Percentiles rank a stretch among this genome's conserved stretches.
These are phyloP conservation scores for Dentiscutata heterogama DNA, from an alignment of 371 early-diverging fungal genomes.

Conservation along the genomic window DNA sequence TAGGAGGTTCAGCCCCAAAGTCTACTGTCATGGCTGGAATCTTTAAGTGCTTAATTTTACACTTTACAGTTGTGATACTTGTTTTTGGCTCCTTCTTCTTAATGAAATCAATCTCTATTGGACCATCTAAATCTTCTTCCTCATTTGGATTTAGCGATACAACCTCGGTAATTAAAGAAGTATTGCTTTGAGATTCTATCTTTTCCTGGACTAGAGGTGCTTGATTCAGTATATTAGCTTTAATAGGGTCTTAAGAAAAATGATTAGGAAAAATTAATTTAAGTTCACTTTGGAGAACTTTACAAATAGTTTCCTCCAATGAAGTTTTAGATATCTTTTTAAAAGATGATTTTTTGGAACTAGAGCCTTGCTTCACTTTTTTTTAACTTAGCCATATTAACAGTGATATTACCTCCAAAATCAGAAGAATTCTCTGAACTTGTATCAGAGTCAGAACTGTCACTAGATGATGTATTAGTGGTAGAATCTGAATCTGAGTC, in stretches of 20 bases:
- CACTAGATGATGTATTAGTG: neutral
- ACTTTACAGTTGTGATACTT: too few relatives aligned
- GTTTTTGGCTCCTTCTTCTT: neutral
- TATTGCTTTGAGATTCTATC: too few relatives aligned
- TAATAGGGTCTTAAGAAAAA: neutral
- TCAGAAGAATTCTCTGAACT: slow-evolving; percentile 1
- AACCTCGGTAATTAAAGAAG: too few relatives aligned
- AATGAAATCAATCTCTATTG: too few relatives aligned
- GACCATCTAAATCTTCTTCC: too few relatives aligned
- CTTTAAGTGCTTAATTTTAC: neutral
- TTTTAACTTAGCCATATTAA: slow-evolving; percentile 12
- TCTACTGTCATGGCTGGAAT: neutral
- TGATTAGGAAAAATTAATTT: neutral
- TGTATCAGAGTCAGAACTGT: slow-evolving; percentile 15
- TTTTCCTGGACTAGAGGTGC: too few relatives aligned
- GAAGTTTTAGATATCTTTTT: neutral
- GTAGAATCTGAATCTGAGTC: neutral
- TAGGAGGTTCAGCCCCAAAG: neutral
- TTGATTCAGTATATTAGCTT: too few relatives aligned
- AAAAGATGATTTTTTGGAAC: neutral
- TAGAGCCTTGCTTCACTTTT: neutral
- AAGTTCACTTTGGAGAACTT: neutral
- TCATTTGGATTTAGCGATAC: too few relatives aligned
- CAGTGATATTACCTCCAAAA: neutral
- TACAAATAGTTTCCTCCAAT: neutral